Base-by-base conservation (phyloP, 768 basidiomycete genomes). In the Cubamyces sp. region DNA sequence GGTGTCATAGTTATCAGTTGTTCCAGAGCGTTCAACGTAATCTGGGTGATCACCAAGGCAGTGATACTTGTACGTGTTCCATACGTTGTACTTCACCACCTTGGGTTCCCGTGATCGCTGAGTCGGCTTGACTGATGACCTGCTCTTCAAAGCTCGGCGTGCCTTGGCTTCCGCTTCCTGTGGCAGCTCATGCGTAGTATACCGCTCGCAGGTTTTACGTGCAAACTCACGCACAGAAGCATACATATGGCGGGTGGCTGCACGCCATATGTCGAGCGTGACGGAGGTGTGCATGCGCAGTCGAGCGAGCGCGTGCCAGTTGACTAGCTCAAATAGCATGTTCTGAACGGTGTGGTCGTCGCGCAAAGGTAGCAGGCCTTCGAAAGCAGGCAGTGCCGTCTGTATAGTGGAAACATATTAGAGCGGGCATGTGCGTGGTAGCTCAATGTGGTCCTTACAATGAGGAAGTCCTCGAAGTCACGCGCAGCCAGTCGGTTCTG, bases 281-380 rank as follows among this genome's bases (percentile, higher is more conserved):
- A 61, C 19, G 5, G 77, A 73, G 0, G 75, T 77, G 55, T 81
- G 80, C 57, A 79, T 51, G 5, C 74, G 72, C 0, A 81, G 69
- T 57, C 81, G 81, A 1, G 76, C 77, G 11, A 75, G 67, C 0
- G 70, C 72, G 64, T 80, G 80, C 79, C 78, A 79, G 15, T 69
- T 64, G 0, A 70, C 71, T 1, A 75, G 55, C 7, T 57, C 41
- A 64, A 74, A 81, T 1, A 81, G 65, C 0, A 80, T 60, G 19
- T 76, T 69, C 30, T 72, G 64, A 2, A 81, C 58, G 2, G 61
- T 59, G 1, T 59, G 51, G 23, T 72, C 50, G 28, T 72, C 55
- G 0, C 57, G 56, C 8, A 55, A 30, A 7, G 69, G 65, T 4
- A 75, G 59, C 0, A 75, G 59, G 0, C 69, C 71, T 12, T 81